These are phyloP conservation scores for Austroboletus eburneus DNA, from an alignment of 768 basidiomycete species.

Conservation along the genomic window DNA sequence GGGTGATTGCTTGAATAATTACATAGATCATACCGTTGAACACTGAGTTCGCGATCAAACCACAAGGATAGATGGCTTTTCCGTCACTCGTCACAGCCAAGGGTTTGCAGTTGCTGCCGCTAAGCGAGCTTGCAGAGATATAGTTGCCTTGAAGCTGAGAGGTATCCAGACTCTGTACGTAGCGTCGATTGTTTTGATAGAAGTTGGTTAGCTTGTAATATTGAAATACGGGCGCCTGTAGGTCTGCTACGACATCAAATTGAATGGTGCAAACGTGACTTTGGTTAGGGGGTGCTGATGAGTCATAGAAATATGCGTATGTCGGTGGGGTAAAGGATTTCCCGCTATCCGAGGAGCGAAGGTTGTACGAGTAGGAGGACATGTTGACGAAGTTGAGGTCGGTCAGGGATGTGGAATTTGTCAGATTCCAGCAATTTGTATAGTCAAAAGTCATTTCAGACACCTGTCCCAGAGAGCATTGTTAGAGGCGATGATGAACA, in stretches of 20 bases:
- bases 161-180: constrained; percentile 86
- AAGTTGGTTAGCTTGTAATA: constrained; percentile 98
- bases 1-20: background rate
- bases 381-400: constrained; percentile 45
- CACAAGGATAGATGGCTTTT: constrained; percentile 86
- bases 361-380: constrained; percentile 60
- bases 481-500: background rate
- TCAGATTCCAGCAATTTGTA: constrained; percentile 76
- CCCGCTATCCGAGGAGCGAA: constrained; percentile 55
- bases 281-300: constrained; percentile 41
- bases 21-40: constrained; percentile 73
- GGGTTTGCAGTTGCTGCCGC: constrained; percentile 84
- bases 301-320: constrained; percentile 69
- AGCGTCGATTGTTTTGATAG: constrained; percentile 97
- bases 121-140: constrained; percentile 45
- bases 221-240: constrained; percentile 73
- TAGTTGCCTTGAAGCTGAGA: constrained; percentile 79
- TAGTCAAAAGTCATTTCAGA: constrained; percentile 96
- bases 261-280: constrained; percentile 68
- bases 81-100: constrained; percentile 49
- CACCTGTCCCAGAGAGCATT: constrained; percentile 45
- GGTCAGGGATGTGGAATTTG: constrained; percentile 33
- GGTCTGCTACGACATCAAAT: constrained; percentile 78
- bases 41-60: constrained; percentile 92
- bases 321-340: constrained; percentile 50